Evolutionary conservation across 768 basidiomycete genomes (phyloP), one percentile per base, ranked within the genome.

Genomic region (Rhizopogon salebrosus): DNA sequence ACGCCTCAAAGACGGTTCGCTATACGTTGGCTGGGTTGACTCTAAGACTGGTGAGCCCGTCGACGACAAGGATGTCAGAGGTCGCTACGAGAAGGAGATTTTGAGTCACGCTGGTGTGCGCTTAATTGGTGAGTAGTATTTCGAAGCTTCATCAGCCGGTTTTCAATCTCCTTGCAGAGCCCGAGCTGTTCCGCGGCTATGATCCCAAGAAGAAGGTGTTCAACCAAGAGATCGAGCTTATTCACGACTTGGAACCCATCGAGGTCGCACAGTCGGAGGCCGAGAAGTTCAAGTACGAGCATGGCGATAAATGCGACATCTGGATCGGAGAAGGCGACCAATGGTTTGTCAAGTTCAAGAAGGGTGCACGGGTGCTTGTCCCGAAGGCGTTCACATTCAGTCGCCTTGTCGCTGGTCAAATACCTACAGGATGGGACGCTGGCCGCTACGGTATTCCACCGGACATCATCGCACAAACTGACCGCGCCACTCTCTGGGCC

Each of bases 321-420:
- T 98, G 94, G 94, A 85, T 85, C 1, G 87, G 83, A 41, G 87
- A 89, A 65, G 87, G 87, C 13, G 92, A 89, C n/a, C 91, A 95
- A 65, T 97, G 89, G 92, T 93, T 91, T 63, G 94, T 94, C 66
- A 97, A 98, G 73, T 86, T 98, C 79, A 98, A 98, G 86, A 95
- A 92, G 72, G 97, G 97, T 48, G 94, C 97, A 10, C 85, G 91
- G 41, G 77, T 99, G 56, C 79, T 86, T 58, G 85, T 98, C 39
- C 95, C 97, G 46, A 99, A 99, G 74, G 89, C 95, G 2, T 86
- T 98, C 81, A 82, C 80, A 60, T 98, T 98, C 80, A 91, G 85
- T 65, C 90, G 95, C 45, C 82, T 89, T 39, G 97, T 98, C 43
- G 95, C 91, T 42, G 95, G 94, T 41, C 97, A 98, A 69, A 79